Evolutionary conservation across 129 eudicot species (phyloP), one percentile per base, ranked within the genome.

Genomic region (Lonicera japonica): DNA sequence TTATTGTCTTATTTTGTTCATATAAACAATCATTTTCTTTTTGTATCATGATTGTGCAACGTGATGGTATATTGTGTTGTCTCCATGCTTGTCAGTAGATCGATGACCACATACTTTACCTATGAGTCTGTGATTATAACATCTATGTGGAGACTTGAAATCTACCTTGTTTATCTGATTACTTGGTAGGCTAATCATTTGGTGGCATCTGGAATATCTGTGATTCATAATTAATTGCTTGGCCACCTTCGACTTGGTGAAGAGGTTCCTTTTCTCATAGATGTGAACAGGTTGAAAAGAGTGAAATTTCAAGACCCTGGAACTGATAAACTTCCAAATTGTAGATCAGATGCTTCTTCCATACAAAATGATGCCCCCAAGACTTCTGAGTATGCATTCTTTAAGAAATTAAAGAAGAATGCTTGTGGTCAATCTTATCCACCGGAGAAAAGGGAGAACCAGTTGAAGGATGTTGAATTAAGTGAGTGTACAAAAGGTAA

Each of bases 341-440:
- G 2, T 38, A 60, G 21, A 62, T 36, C 25, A 46, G 50, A 45
- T 40, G 63, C 11, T 10, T 34, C 66, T 69, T 54, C 73, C 4
- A 36, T 48, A 65, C 58, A 13, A 48, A 0, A 24, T 47, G 65
- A 63, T 36, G 51, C 65, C 21, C 75, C 85, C 34, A 83, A 83
- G 58, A 83, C 89, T 58, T 79, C 89, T 24, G 89, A 83, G 63
- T 83, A 54, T 69, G 85, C 89, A 22, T 79, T 68, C 54, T 83
- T 83, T 56, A 83, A 71, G 72, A 83, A 69, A 34, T 15, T 79
- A 39, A 83, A 79, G 78, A 62, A 66, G 54, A 60, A 65, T 23
- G 63, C 67, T 48, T 21, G 22, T 11, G 64, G 55, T 58, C 24
- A 54, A 25, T 52, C 25, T 24, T 21, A 50, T 59, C n/a, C 72